Base-by-base conservation (phyloP, 1,284 basidiomycete species). In the Cutaneotrichosporon dermatis region DNA sequence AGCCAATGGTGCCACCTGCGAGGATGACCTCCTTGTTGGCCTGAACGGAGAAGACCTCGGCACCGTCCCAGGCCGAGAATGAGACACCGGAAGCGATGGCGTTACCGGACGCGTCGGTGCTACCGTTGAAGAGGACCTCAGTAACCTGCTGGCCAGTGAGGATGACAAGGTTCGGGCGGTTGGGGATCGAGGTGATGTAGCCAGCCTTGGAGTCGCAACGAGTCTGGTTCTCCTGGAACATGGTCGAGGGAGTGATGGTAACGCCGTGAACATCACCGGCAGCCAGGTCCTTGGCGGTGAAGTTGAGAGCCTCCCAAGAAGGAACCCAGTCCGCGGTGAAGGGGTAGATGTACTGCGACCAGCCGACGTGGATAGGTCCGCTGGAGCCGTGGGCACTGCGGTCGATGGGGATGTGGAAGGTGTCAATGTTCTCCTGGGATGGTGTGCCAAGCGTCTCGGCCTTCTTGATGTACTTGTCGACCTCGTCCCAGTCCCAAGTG, bases 201-300 rank as follows among this genome's bases (percentile, higher is more conserved):
- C 83, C 87, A 1, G 83, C 82, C 57, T 85, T 83, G 6, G 87
- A 81, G 76, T 87, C 86, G 7, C 85, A 87, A 43, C 88, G 82
- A 1, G 84, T 84, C 80, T 83, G 80, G 69, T 86, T 88, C 39
- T 73, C 48, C 0, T 83, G 82, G 75, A 88, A 86, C 74, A 89
- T 84, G 39, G 83, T 80, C 11, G 83, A 85, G 1, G 85, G 83
- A 0, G 85, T 83, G 63, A 89, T 79, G 43, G 59, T 70, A 39
- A 72, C 75, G 40, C 75, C 76, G 60, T 67, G 61, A 15, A 63
- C 68, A 35, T 61, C 46, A n/a, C 75, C 75, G n/a, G 49, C 67
- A 0, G 67, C 63, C 6, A 69, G 60, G 59, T 75, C 74, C 83
- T 75, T 79, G 80, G 64, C 76, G 77, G 15, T 80, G 68, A 60